These are phyloP conservation scores for Citrullus amarus DNA, from an alignment of 306 rosid species.

Conservation along the genomic window DNA sequence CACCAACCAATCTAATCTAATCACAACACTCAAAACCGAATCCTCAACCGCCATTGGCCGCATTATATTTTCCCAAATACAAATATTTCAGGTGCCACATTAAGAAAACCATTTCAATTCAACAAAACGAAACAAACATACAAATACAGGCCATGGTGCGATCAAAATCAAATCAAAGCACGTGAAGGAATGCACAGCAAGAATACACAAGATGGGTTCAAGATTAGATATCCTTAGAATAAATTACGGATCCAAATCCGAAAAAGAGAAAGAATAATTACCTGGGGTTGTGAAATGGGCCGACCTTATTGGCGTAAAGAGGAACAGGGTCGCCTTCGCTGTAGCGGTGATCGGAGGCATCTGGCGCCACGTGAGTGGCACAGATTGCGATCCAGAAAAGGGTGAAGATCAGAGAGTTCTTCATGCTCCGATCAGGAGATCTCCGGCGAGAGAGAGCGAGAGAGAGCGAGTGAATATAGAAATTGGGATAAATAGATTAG, in stretches of 20 bases:
- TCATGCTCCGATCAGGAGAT: not conserved
- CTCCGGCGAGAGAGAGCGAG: not conserved
- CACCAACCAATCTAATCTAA: not conserved
- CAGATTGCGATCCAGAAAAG: not conserved
- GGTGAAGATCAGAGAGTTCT: not conserved
- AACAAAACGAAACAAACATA: not conserved
- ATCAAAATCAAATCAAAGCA: not conserved
- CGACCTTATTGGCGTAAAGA: constrained; percentile 37
- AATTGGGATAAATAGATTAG: not conserved
- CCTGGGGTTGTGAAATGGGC: constrained; percentile 49
- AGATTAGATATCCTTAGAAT: not conserved
- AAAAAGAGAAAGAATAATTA: not conserved
- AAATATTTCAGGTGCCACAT: not conserved
- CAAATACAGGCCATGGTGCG: not conserved
- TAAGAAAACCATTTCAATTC: not conserved
- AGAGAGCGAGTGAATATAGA: too few species aligned
- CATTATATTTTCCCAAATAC: not conserved
- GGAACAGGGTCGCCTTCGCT: constrained; percentile 32
- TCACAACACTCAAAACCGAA: not conserved
- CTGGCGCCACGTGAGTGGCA: constrained; percentile 15
- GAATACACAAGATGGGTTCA: not conserved
- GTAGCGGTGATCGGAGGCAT: constrained; percentile 29
- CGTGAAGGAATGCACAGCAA: not conserved
- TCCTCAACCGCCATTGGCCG: not conserved
- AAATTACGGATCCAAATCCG: not conserved